Percentiles rank a stretch among this genome's conserved stretches.
Conservation (phyloP, 768 basidiomycete genomes). For the Serendipita sp. region DNA sequence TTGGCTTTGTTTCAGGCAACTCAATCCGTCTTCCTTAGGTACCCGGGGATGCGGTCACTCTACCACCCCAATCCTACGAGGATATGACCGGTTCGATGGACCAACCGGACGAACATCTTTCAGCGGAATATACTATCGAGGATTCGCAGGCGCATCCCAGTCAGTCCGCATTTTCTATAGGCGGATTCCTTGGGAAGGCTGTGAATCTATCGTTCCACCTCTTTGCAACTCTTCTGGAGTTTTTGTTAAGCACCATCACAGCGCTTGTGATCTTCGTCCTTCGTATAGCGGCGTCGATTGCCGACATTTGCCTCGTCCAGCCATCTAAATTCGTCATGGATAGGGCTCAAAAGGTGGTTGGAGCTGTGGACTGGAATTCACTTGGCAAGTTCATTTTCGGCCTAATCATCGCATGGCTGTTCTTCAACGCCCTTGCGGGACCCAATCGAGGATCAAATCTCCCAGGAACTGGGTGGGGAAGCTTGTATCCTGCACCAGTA, state of each 20-base stretch:
- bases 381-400: background rate
- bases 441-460: background rate
- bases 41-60: background rate
- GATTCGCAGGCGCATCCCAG: background rate
- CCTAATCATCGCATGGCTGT: background rate
- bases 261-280: background rate
- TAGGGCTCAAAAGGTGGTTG: constrained; percentile 4
- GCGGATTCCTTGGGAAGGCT: constrained; percentile 28
- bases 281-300: background rate
- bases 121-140: constrained; percentile 1
- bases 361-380: background rate
- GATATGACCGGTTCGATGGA: background rate
- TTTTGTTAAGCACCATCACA: background rate
- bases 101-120: background rate
- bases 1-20: background rate
- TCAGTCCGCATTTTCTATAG: constrained; percentile 27
- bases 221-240: constrained; percentile 17
- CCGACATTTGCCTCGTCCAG: background rate
- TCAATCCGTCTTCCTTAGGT: background rate
- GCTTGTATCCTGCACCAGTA: background rate
- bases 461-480: background rate
- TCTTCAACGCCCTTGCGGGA: background rate
- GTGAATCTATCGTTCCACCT: constrained; percentile 25
- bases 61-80: background rate
- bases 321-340: background rate